Evolutionary conservation across 108 stramenopile species (phyloP).

Genomic region (Pseudonitzschia multistriata): DNA sequence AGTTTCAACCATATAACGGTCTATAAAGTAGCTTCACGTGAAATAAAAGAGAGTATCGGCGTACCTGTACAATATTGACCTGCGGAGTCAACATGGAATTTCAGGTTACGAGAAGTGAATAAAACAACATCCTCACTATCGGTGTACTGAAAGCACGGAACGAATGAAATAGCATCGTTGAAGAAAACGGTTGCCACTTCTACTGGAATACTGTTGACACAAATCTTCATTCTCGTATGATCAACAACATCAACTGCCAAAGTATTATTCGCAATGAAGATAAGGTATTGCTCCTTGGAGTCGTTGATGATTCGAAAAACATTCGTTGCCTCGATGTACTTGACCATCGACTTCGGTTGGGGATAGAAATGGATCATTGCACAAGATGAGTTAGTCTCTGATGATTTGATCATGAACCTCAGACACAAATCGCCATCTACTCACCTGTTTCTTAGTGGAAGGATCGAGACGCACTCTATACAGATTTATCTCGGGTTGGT

Average conservation of each 20-base stretch:
- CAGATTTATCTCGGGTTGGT: conserved; percentile 35
- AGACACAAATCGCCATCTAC: too few relatives aligned
- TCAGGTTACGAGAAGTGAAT: conserved; percentile 29
- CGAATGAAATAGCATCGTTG: conserved; percentile 37
- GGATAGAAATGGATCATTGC: not conserved
- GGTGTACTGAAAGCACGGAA: conserved; percentile 35
- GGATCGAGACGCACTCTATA: conserved; percentile 33
- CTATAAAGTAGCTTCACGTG: not conserved
- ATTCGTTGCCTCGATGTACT: conserved; percentile 33
- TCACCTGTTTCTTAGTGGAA: conserved; percentile 15
- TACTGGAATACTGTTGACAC: conserved; percentile 30
- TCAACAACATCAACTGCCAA: conserved; percentile 24
- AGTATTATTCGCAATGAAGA: conserved; percentile 37
- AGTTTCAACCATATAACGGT: not conserved
- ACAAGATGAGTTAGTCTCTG: too few relatives aligned
- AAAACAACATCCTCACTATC: conserved; percentile 37
- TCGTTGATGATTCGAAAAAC: conserved; percentile 22
- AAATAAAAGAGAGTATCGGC: not conserved
- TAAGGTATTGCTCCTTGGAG: conserved; percentile 23
- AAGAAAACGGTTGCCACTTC: conserved; percentile 36
- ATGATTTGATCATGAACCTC: too few relatives aligned
- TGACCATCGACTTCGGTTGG: conserved; percentile 24
- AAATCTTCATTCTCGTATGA: conserved; percentile 17
- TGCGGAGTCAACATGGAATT: conserved; percentile 25
- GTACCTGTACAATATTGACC: conserved; percentile 28